Evolutionary conservation across 257 asterid species (phyloP).

Genomic region (Handroanthus guayacan): DNA sequence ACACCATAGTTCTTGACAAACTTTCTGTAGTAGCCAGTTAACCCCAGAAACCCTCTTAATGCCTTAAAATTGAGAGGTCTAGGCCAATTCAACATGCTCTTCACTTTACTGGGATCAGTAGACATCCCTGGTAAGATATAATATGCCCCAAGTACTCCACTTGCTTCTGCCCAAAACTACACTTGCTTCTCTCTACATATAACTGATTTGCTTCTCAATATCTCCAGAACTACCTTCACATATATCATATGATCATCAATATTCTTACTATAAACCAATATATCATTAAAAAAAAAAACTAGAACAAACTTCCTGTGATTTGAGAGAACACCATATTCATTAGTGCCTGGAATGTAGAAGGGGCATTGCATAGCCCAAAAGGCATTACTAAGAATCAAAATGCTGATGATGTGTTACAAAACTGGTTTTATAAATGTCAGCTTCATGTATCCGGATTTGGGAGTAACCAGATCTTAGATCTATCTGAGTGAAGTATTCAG

Average conservation of each 20-base stretch:
- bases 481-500: neutral
- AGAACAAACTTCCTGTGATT: neutral
- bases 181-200: no score
- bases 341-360: neutral
- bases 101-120: neutral
- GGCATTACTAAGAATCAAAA: neutral
- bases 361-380: neutral
- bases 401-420: neutral
- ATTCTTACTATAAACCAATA: neutral
- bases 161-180: no score
- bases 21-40: neutral
- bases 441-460: neutral
- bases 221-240: neutral
- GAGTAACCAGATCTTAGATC: neutral
- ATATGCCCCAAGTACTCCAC: neutral
- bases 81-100: neutral
- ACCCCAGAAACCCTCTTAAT: neutral
- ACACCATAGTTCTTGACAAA: neutral
- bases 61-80: neutral
- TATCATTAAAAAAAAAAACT: neutral
- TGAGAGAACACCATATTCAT: neutral
- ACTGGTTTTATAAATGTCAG: neutral
- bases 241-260: no score
- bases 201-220: neutral
- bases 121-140: neutral